Evolutionary conservation across 768 basidiomycete species (phyloP).

Genomic region (Chalciporus piperatus): DNA sequence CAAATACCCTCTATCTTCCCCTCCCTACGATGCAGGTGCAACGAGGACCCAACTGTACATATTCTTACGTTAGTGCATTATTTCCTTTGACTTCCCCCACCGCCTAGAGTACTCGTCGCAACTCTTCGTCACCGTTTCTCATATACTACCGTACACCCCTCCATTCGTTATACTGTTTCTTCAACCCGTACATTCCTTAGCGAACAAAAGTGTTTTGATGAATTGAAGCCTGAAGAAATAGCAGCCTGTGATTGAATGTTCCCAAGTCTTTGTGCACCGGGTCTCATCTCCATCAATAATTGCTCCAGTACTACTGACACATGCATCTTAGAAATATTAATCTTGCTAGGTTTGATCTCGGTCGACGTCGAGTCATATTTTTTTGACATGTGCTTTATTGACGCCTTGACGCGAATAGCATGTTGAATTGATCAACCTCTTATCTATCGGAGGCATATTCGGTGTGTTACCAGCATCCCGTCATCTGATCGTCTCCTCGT

Average conservation of each 20-base stretch:
- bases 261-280: too few relatives aligned
- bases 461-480: not conserved
- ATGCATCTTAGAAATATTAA: too few relatives aligned
- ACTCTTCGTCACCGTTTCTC: slow-evolving; percentile 6
- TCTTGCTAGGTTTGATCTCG: too few relatives aligned
- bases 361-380: not conserved
- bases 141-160: slow-evolving; percentile 21
- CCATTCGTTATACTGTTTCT: slow-evolving; percentile 24
- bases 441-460: not conserved
- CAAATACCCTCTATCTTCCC: slow-evolving; percentile 23
- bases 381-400: not conserved
- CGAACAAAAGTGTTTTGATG: slow-evolving; percentile 14
- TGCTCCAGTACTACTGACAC: not conserved
- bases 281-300: too few relatives aligned
- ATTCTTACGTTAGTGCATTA: slow-evolving; percentile 17
- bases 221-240: slow-evolving; percentile 19
- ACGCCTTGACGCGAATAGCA: not conserved
- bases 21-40: slow-evolving; percentile 13
- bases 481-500: too few relatives aligned
- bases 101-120: slow-evolving; percentile 25
- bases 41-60: slow-evolving; percentile 20
- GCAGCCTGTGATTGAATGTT: too few relatives aligned
- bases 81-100: not conserved
- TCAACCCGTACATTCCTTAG: slow-evolving; percentile 29
- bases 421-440: not conserved